phyloP scores from a whole-genome alignment of 2,329 filamentous ascomycete genomes.

The Colletotrichum liriopes region DNA sequence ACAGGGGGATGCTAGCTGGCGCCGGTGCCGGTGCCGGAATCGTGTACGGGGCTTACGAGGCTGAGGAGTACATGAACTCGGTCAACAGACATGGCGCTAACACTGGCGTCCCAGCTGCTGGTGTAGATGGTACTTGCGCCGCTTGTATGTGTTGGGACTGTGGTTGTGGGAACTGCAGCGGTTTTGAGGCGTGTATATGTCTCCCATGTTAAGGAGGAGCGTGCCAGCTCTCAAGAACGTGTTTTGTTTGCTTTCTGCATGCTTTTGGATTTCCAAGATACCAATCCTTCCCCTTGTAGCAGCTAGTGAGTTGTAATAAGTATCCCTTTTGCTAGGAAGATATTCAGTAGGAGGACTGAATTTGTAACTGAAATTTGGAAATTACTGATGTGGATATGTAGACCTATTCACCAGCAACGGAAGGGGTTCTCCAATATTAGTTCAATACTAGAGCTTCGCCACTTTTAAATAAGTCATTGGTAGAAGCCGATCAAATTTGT shows the following conservation, averaged over 20 bases:
- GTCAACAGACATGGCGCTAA: background rate
- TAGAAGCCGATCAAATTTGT: no score
- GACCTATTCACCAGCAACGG: no score
- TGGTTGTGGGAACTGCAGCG: background rate
- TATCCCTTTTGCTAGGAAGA: background rate
- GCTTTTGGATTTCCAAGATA: background rate
- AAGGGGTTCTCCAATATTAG: no score
- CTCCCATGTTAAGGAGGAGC: background rate
- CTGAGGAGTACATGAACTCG: background rate
- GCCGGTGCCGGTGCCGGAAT: slow-evolving; percentile 2
- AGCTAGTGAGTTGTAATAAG: slow-evolving; percentile 48
- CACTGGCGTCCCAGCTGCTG: background rate
- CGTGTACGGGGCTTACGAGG: background rate
- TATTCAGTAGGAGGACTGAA: no score
- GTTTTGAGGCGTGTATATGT: background rate
- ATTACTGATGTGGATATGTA: no score
- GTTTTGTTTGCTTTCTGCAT: no score
- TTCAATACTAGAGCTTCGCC: no score
- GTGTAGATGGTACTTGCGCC: background rate
- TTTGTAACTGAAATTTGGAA: no score
- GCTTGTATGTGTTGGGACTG: background rate
- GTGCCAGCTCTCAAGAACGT: background rate
- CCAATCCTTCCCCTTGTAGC: background rate
- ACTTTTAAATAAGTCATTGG: no score
- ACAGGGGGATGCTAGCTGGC: background rate